Evolutionary conservation across 2,329 filamentous ascomycete genomes (phyloP), one percentile per base, ranked within the genome.

Genomic region (Diplodia corticola): DNA sequence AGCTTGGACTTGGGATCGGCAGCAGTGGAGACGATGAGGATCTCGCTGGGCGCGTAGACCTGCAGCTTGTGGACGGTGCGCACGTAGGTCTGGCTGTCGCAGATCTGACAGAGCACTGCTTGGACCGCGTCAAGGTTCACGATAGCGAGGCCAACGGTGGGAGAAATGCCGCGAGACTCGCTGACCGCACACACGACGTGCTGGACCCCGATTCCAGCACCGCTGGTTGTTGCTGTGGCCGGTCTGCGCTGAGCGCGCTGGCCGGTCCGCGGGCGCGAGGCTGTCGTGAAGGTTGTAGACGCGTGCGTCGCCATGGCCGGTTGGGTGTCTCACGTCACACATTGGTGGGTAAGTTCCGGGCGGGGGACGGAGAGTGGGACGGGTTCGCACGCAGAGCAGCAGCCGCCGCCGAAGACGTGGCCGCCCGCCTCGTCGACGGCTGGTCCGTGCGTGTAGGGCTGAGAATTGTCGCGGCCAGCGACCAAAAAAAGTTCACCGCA

Each of bases 81-180:
- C 66, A 93, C 89, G 75, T 96, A 98, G 37, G 93, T 96, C 75
- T 97, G 93, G 66, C 89, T 96, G 76, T 98, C 94, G 73, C 90
- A 93, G 69, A 98, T 94, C 73, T 97, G 92, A 73, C 92, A 96
- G 46, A 98, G 84, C 30, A 93, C 87, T 17, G 88, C 91, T 78
- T 97, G 92, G 46, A 90, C 91, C 2, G 91, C 93, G 49, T 91
- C 89, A 3, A 96, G 83, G 73, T 98, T 96, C 73, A 97, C 83
- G 73, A 97, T 93, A 2, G 92, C 91, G 48, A 97, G 82, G 0
- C 94, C 93, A 1, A 98, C 89, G 0, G 89, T 90, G 0, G 93
- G 92, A 24, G 91, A 89, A 4, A 97, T 86, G 5, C 92, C 92
- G n/a, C 93, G 89, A 50, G 91, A 92, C 76, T 97, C 93, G 71